phyloP scores from a whole-genome alignment of 2,329 filamentous ascomycete species.

The Fonsecaea erecta region DNA sequence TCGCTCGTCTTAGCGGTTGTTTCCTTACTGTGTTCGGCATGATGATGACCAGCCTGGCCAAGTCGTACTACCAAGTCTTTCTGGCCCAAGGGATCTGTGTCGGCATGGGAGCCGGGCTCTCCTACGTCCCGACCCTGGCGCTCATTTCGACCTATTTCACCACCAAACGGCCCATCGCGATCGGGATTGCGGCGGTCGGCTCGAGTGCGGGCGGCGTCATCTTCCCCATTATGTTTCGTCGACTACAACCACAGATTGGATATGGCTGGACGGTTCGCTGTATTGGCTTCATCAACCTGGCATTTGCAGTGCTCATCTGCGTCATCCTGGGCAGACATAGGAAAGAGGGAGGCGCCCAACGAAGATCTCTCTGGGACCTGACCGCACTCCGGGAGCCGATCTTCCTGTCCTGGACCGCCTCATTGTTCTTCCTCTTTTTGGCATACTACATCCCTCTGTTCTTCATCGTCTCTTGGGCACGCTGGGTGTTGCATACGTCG shows the following conservation, averaged over 20 bases:
- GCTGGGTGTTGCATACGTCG: slow-evolving; percentile 40
- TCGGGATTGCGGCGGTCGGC: slow-evolving; percentile 54
- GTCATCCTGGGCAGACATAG: background rate
- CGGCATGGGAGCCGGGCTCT: slow-evolving; percentile 49
- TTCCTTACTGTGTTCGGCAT: slow-evolving; percentile 32
- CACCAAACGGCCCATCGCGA: slow-evolving; percentile 52
- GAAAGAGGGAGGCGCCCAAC: background rate
- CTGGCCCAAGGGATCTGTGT: slow-evolving; percentile 56
- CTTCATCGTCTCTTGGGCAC: slow-evolving; percentile 41
- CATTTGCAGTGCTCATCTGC: slow-evolving; percentile 58
- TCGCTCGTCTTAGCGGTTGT: slow-evolving; percentile 56
- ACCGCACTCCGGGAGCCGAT: slow-evolving; percentile 38
- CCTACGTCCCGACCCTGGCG: slow-evolving; percentile 53
- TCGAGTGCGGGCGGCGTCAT: slow-evolving; percentile 60
- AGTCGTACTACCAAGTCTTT: slow-evolving; percentile 58
- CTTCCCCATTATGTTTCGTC: slow-evolving; percentile 55
- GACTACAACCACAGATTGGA: slow-evolving; percentile 51
- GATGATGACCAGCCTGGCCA: slow-evolving; percentile 44
- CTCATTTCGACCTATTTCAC: slow-evolving; percentile 56
- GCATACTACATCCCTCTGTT: slow-evolving; percentile 46
- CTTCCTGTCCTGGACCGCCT: slow-evolving; percentile 48
- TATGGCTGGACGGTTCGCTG: slow-evolving; percentile 61
- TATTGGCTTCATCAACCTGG: slow-evolving; percentile 60
- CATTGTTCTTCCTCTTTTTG: slow-evolving; percentile 62
- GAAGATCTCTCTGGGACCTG: background rate